Base-by-base conservation (phyloP, 2,329 filamentous ascomycete species). In the Parafenestella ontariensis region DNA sequence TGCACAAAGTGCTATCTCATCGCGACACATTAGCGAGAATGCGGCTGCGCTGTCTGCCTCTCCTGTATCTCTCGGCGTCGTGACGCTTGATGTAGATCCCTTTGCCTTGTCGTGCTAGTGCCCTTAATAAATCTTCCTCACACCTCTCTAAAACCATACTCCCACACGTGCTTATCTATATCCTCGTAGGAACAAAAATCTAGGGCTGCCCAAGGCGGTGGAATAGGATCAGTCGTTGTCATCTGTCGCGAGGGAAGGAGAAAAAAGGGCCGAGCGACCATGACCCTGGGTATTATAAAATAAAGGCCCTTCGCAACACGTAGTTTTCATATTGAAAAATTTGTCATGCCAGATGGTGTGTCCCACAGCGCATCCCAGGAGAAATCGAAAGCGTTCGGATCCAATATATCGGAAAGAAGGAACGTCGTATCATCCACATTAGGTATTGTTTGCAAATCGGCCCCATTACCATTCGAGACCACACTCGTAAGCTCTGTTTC, bases 341-440 rank as follows among this genome's bases (percentile, higher is more conserved):
- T 74, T 2, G 69, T 64, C 65, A 74, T 69, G 2, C 68, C 70
- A 21, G 65, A 66, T 1, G 73, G 71, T 0, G 72, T 75, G 36
- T 75, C 70, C 73, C 73, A 75, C 24, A 75, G 21, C 1, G 71
- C 71, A 34, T 74, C 72, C 72, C 71, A 75, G 1, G 70, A 70
- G 42, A 75, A 74, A 26, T 75, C 73, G 50, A 75, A 73, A 2
- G 65, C 68, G 42, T 69, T 71, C 1, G 71, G 67, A 51, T 73
- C 70, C 33, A 74, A 41, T 15, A 73, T 54, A 48, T 74, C 72
- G 1, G 70, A 69, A 0, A 73, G 52, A 20, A 72, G 29, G 36
- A 74, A 68, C 1, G 61, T 54, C 7, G 64, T 48, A 21, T 74
- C 71, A 17, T 74, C 72, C 23, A 73, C 60, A n/a, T 50, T 62